Percentiles rank a stretch among this genome's conserved stretches.
Conservation (phyloP, 1,139 yeast genomes). For the Arxiozyma telluris region DNA sequence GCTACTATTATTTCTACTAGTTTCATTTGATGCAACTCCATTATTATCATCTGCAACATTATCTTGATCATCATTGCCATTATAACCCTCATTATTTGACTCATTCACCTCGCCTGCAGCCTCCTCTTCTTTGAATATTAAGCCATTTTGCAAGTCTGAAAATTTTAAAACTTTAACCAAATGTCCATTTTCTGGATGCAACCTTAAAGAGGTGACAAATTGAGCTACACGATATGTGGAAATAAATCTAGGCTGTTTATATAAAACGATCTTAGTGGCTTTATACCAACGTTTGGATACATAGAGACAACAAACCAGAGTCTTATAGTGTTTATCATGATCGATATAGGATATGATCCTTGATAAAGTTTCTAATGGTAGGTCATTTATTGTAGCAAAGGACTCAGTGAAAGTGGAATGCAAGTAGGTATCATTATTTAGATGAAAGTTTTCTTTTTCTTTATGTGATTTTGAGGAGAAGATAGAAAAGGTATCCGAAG, state of each 20-base stretch:
- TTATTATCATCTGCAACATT: conserved; percentile 4
- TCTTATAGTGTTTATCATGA: not conserved
- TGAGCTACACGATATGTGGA: conserved; percentile 74
- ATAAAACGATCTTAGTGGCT: conserved; percentile 47
- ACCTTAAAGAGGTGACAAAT: conserved; percentile 55
- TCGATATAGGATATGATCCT: conserved; percentile 13
- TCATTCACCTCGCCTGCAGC: conserved; percentile 19
- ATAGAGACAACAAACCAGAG: conserved; percentile 37
- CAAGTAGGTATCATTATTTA: conserved; percentile 3
- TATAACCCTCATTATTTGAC: conserved; percentile 11
- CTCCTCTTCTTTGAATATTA: conserved; percentile 10
- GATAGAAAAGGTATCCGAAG: conserved; percentile 18
- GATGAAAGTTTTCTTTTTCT: conserved; percentile 1
- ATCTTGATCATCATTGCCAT: conserved; percentile 22
- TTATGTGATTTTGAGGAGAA: conserved; percentile 21
- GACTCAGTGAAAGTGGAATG: conserved; percentile 5
- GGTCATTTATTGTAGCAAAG: conserved; percentile 16
- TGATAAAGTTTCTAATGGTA: conserved; percentile 26
- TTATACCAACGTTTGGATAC: conserved; percentile 44
- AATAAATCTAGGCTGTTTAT: conserved; percentile 44
- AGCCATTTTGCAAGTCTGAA: conserved; percentile 43
- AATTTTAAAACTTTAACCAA: conserved; percentile 51
- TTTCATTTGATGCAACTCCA: not conserved
- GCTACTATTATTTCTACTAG: not conserved
- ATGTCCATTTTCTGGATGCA: conserved; percentile 46